A percentile compares a stretch with the other conserved stretches of the same genome.
phyloP scores from a whole-genome alignment of 805 yeast species.

The Teunomyces cretensis region DNA sequence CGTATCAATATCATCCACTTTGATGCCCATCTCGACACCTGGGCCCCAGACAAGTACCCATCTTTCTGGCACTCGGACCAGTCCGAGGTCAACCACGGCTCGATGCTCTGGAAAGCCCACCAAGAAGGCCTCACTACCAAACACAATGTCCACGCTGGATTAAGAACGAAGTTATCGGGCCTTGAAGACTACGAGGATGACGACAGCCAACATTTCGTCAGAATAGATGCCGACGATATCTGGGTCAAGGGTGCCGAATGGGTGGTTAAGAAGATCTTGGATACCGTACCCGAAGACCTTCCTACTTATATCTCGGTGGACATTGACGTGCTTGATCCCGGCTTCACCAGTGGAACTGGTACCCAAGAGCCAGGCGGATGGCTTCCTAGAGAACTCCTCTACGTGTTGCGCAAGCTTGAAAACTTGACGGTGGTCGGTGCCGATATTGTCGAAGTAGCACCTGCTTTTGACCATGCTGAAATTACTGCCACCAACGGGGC shows the following conservation, averaged over 20 bases:
- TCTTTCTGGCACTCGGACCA: slow-evolving; percentile 58
- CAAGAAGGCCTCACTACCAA: slow-evolving; percentile 64
- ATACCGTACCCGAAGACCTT: slow-evolving; percentile 55
- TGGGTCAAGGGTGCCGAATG: slow-evolving; percentile 63
- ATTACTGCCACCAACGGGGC: slow-evolving; percentile 70
- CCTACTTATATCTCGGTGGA: slow-evolving; percentile 82
- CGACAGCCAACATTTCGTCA: slow-evolving; percentile 70
- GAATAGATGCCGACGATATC: slow-evolving; percentile 72
- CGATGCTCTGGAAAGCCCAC: slow-evolving; percentile 81
- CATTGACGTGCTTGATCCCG: slow-evolving; percentile 63
- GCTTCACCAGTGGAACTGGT: slow-evolving; percentile 58
- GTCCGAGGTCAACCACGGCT: slow-evolving; percentile 73
- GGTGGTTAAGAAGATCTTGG: slow-evolving; percentile 52
- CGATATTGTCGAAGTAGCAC: slow-evolving; percentile 60
- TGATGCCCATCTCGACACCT: slow-evolving; percentile 83
- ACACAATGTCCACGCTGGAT: slow-evolving; percentile 71
- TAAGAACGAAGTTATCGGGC: slow-evolving; percentile 72
- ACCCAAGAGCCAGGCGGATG: slow-evolving; percentile 62
- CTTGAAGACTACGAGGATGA: slow-evolving; percentile 60
- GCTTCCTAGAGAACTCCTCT: slow-evolving; percentile 53
- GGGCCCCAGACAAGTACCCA: slow-evolving; percentile 74
- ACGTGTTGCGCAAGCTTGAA: slow-evolving; percentile 47
- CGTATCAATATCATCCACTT: slow-evolving; percentile 74
- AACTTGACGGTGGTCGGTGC: slow-evolving; percentile 51
- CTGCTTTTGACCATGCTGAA: slow-evolving; percentile 64